Percentiles rank a stretch among this genome's conserved stretches.
Conservation (phyloP, 768 basidiomycete genomes). For the Lanmaoa pseudosensibilis region DNA sequence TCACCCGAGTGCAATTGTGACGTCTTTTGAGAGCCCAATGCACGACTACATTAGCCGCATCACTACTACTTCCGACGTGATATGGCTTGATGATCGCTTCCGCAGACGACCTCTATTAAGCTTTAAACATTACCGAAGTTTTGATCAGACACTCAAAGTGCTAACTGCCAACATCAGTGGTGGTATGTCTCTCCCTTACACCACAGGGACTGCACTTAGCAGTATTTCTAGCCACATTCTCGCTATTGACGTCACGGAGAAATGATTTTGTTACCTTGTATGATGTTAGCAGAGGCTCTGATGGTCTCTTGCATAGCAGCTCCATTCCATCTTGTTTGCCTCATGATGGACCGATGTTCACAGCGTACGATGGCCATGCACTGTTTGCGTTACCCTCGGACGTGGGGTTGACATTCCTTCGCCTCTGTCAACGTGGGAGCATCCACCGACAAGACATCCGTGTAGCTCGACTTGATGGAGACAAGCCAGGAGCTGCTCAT, state of each 20-base stretch:
- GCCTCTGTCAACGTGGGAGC: constrained; percentile 48
- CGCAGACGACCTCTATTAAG: constrained; percentile 57
- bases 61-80: constrained; percentile 58
- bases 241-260: constrained; percentile 58
- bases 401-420: constrained; percentile 40
- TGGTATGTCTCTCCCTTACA: constrained; percentile 26
- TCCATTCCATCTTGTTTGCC: constrained; percentile 43
- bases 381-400: constrained; percentile 32
- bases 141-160: constrained; percentile 56
- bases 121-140: constrained; percentile 58
- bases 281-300: constrained; percentile 48
- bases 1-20: constrained; percentile 43
- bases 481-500: constrained; percentile 2
- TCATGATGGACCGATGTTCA: constrained; percentile 24
- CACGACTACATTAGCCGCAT: constrained; percentile 50
- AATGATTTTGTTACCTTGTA: constrained; percentile 64
- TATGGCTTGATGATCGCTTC: constrained; percentile 71
- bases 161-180: constrained; percentile 38
- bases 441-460: constrained; percentile 45
- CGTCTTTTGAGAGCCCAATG: constrained; percentile 49
- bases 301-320: constrained; percentile 45
- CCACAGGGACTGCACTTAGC: background rate
- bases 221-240: constrained; percentile 42
- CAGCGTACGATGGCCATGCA: constrained; percentile 33
- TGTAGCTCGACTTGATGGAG: constrained; percentile 12